Evolutionary conservation across 1,139 yeast species (phyloP), one percentile per base, ranked within the genome.

Genomic region (Saccharomyces hybrid): DNA sequence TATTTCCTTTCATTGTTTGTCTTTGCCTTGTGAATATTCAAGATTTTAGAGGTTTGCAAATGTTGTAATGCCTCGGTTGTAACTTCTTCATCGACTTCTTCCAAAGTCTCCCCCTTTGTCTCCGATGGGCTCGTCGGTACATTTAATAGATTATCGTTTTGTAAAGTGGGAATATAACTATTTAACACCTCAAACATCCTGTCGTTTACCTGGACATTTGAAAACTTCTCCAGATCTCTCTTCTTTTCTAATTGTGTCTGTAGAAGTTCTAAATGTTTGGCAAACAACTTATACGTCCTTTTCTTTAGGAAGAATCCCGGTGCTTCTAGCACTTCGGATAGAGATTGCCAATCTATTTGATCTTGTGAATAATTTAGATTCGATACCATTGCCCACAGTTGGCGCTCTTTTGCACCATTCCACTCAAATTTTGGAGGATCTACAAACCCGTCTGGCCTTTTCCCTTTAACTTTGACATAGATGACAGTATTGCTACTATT

Each of bases 371-470:
- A 68, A 49, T 66, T 65, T 5, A 72, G 54, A 38, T 70, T 63
- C 2, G 78, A 72, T 8, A 78, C 65, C 46, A 68, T 64, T 13
- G 66, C 64, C 79, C 81, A 76, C 8, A 78, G 66, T 49, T 69
- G 67, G 38, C 64, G 66, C 57, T 77, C 80, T 58, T 75, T 75
- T 19, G 62, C 63, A 6, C 65, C 55, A 55, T 69, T 68, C 81
- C 81, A 78, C 29, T 70, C 70, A 44, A 75, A 77, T 7, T 62
- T 60, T 5, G 63, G 63, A 1, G 80, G 79, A 55, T 76, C 78
- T 14, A 58, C 62, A 54, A 75, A 73, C 1, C 73, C 75, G 11
- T 69, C 63, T 9, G 81, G 71, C 11, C 74, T 66, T 65, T 74
- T 52, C 60, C 80, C 58, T 62, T 70, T 54, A 29, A 69, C 58